Conservation (phyloP, 1,139 yeast species). For the Kodamaea fungicola region DNA sequence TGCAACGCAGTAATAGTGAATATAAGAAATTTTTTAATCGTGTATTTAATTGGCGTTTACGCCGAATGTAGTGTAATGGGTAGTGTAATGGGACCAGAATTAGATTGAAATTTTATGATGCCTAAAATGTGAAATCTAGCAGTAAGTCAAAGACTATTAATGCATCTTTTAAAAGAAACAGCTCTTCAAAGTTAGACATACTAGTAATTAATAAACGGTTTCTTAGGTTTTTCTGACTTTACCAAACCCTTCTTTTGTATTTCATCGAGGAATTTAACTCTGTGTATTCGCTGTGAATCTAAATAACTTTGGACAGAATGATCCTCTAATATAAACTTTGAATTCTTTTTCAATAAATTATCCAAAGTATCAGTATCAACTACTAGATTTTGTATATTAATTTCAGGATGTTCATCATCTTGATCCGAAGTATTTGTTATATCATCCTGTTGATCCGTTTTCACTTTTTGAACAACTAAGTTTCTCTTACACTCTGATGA, state of each 20-base stretch:
- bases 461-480: no score
- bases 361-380: constrained; percentile 19
- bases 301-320: constrained; percentile 16
- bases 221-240: constrained; percentile 1
- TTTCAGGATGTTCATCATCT: no score
- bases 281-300: constrained; percentile 18
- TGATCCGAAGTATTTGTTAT: no score
- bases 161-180: neutral
- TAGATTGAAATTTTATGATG: no score
- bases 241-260: constrained; percentile 19
- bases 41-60: no score
- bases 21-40: no score
- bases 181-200: neutral
- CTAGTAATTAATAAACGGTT: constrained; percentile 4
- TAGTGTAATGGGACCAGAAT: no score
- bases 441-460: no score
- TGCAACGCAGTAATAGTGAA: no score
- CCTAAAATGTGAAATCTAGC: no score
- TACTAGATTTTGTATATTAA: constrained; percentile 11
- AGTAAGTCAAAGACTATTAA: neutral
- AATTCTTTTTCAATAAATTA: constrained; percentile 5
- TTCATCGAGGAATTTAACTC: constrained; percentile 21
- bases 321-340: constrained; percentile 10
- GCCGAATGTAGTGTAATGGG: no score
- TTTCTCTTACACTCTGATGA: no score